Evolutionary conservation across 2,329 filamentous ascomycete genomes (phyloP).

Genomic region (Cercospora zeae-maydis): DNA sequence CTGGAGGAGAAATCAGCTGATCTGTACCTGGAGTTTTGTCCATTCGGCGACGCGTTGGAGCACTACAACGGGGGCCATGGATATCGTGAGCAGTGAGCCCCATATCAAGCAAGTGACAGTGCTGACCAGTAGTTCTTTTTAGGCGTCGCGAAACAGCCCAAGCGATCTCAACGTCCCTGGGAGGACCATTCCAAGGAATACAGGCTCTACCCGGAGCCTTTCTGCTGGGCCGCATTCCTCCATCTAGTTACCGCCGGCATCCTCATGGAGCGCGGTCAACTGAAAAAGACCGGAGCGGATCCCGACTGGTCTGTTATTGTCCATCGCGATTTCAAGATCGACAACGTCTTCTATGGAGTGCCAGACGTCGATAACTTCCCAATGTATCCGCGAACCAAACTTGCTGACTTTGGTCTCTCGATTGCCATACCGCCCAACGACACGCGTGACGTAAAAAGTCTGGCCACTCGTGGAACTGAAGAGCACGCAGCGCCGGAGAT

Average conservation of each 20-base stretch:
- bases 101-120: not conserved
- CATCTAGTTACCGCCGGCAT: slow-evolving; percentile 16
- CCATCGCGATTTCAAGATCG: slow-evolving; percentile 18
- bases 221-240: slow-evolving; percentile 20
- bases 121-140: not conserved
- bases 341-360: slow-evolving; percentile 15
- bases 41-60: not conserved
- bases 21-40: slow-evolving; percentile 10
- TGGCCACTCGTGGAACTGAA: not conserved
- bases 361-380: not conserved
- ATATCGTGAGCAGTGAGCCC: not conserved
- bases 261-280: slow-evolving; percentile 17
- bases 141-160: not conserved
- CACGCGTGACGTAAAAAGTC: not conserved
- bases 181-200: not conserved
- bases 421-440: not conserved
- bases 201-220: slow-evolving; percentile 14
- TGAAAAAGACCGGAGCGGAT: not conserved
- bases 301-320: slow-evolving; percentile 14
- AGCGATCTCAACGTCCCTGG: not conserved
- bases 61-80: not conserved
- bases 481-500: not conserved
- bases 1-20: not conserved
- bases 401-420: slow-evolving; percentile 18
- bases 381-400: slow-evolving; percentile 14